Percentiles rank a stretch among this genome's conserved stretches.
Evolutionary conservation across 345 rosid genomes (phyloP).

Genomic region (Capsella bursapastoris): DNA sequence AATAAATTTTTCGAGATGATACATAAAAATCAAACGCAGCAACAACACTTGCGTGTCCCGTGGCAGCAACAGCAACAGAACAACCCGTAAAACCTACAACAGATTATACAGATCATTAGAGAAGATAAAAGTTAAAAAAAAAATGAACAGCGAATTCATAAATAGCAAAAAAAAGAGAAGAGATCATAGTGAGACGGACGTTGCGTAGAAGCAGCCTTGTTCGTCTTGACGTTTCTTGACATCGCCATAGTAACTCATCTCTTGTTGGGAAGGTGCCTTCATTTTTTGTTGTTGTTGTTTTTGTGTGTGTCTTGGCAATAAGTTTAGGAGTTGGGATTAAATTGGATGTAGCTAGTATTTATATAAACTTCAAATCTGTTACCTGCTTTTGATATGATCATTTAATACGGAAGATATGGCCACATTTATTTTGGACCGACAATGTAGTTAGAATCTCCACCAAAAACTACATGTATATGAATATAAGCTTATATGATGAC

Average conservation of each 20-base stretch:
- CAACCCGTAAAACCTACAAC: constrained; percentile 31
- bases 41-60: constrained; percentile 35
- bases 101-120: constrained; percentile 5
- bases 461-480: not conserved
- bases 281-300: not conserved
- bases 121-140: not conserved
- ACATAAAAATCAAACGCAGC: constrained; percentile 37
- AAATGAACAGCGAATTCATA: constrained; percentile 2
- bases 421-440: constrained; percentile 41
- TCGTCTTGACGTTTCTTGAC: constrained; percentile 33
- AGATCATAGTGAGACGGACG: constrained; percentile 8
- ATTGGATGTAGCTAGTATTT: constrained; percentile 1
- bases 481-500: constrained; percentile 9
- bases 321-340: constrained; percentile 23
- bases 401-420: constrained; percentile 36
- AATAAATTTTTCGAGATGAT: not conserved
- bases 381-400: constrained; percentile 38
- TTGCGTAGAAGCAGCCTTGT: constrained; percentile 41
- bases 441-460: constrained; percentile 39
- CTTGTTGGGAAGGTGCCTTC: constrained; percentile 46
- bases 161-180: not conserved
- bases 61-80: constrained; percentile 43
- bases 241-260: constrained; percentile 34
- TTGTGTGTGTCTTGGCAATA: not conserved
- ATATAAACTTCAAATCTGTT: constrained; percentile 28